Conservation (phyloP, 2,329 filamentous ascomycete genomes). For the Fusarium praegraminearum region DNA sequence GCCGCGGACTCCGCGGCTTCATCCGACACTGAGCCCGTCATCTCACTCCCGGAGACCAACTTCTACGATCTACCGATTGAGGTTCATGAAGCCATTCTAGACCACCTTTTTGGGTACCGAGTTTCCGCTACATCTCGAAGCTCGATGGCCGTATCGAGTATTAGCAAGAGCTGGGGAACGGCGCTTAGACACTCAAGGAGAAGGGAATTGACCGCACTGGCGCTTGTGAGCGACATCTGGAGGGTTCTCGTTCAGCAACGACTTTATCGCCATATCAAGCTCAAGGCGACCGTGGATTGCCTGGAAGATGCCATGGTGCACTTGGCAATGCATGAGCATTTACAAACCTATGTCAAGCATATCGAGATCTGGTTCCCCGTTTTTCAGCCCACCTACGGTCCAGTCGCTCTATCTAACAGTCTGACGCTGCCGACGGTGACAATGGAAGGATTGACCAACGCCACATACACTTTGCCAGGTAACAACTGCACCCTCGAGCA, state of each 20-base stretch:
- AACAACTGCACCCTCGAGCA: constrained; percentile 79
- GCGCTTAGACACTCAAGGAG: constrained; percentile 74
- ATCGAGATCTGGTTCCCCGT: constrained; percentile 84
- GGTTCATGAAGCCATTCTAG: constrained; percentile 78
- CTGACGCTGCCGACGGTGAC: constrained; percentile 65
- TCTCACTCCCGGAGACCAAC: constrained; percentile 48
- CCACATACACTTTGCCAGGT: constrained; percentile 68
- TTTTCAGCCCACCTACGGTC: constrained; percentile 69
- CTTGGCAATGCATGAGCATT: constrained; percentile 69
- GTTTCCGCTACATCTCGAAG: constrained; percentile 70
- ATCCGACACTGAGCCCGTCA: constrained; percentile 32
- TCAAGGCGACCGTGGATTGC: constrained; percentile 76
- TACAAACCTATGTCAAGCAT: constrained; percentile 75
- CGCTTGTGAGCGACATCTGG: constrained; percentile 73
- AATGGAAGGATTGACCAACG: constrained; percentile 66
- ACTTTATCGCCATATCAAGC: constrained; percentile 80
- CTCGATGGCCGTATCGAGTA: constrained; percentile 64
- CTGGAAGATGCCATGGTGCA: constrained; percentile 70
- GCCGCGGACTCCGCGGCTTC: constrained; percentile 31
- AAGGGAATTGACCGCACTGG: constrained; percentile 74
- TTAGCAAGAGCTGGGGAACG: constrained; percentile 72
- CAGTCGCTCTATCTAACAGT: constrained; percentile 57
- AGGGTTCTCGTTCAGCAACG: constrained; percentile 75
- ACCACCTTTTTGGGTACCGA: constrained; percentile 77
- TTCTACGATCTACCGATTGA: constrained; percentile 72